Base-by-base conservation (phyloP, 768 basidiomycete species). In the Omphalotus guepiniiformis region DNA sequence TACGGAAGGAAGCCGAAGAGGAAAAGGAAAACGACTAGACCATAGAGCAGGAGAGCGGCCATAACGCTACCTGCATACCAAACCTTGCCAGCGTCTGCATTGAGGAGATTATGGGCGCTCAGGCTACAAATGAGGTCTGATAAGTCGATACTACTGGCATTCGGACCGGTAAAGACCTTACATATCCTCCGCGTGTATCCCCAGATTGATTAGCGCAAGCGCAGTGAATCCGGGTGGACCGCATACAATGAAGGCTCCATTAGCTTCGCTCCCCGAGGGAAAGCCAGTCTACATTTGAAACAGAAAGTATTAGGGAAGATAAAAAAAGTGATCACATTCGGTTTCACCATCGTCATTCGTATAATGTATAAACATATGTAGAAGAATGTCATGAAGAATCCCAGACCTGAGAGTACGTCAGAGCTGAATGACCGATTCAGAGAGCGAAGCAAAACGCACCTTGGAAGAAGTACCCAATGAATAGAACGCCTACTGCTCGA, bases 191-290 rank as follows among this genome's bases (percentile, higher is more conserved):
- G 72, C 66, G 2, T 58, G 53, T 21, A 53, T 57, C n/a, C 70
- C 73, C 11, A 76, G 65, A 43, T 69, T 70, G 51, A 76, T 65
- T 22, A 74, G 60, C 1, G 73, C 71, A 16, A 74, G 61, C 0
- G 74, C 73, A 1, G 73, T 76, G 56, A 76, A 76, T 1, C 74
- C 73, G 8, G 73, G 74, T 6, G 74, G 74, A 2, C 74, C 74
- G 44, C 67, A 69, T 27, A 68, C 71, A 28, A 76, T 65, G 53
- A 76, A 75, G 2, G 74, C 72, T 11, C 70, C 70, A 43, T 71
- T 73, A 6, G 74, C 74, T 49, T 73, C 71, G 54, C 71, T 73
- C 11, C 72, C 71, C 39, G 71, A 63, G 45, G 72, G 59, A 52
- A 74, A 72, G 12, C 73, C 73, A 7, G 73, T 73, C 73, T 71